Evolutionary conservation across 352 stramenopile genomes (phyloP), one percentile per base, ranked within the genome.

Genomic region (Sclerospora graminicola): DNA sequence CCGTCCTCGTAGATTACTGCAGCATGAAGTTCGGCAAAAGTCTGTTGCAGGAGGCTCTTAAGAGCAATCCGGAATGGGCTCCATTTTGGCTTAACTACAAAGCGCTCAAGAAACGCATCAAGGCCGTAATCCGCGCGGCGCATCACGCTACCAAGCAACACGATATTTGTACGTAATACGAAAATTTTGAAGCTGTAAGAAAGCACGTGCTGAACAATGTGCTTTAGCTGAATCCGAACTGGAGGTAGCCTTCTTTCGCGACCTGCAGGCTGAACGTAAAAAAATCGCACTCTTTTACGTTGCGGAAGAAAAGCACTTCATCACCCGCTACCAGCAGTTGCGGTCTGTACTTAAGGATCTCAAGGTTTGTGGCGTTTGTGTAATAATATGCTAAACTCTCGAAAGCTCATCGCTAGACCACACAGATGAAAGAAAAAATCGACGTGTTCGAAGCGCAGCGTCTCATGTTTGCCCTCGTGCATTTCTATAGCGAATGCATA

Each of bases 1-100:
- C n/a, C n/a, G n/a, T n/a, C n/a, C n/a, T n/a, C n/a, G n/a, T n/a
- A n/a, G n/a, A n/a, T n/a, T n/a, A n/a, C n/a, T n/a, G n/a, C n/a
- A n/a, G n/a, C 14, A 89, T 89, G 78, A 89, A 89, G 60, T 89
- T 89, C 47, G 78, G 78, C 53, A 89, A 89, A 64, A 60, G 63
- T 16, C 37, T 89, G 31, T 51, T 89, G 50, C 57, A 63, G 23
- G 69, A 81, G 48, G 80, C 84, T 48, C 43, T 85, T 28, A 69
- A 80, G 51, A 84, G 72, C 57, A 87, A 83, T 48, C 74, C 78
- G 8, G 73, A 87, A 48, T 89, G 74, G 74, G 74, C 71, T n/a
- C 74, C 74, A 20, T 89, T 87, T 51, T 89, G 78, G 78, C 77
- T 89, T 53, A 87, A 87, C 61, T 89, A 89, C 54, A 89, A 89